phyloP scores from a whole-genome alignment of 345 rosid genomes.

The Gossypium arboreum region DNA sequence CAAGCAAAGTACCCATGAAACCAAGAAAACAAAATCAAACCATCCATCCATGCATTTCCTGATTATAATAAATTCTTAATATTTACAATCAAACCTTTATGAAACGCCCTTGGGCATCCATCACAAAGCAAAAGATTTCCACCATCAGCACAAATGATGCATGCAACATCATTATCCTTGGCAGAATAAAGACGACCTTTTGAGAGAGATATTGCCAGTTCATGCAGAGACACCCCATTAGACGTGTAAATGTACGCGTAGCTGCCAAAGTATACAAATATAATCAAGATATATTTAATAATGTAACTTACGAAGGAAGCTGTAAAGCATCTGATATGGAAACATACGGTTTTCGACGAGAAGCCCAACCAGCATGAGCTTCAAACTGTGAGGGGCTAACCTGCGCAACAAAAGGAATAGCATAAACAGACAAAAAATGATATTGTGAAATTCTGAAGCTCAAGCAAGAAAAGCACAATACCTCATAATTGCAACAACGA shows the following conservation, averaged over 20 bases:
- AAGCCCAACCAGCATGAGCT: slow-evolving; percentile 99
- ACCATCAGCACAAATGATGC: slow-evolving; percentile 94
- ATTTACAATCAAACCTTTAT: slow-evolving; percentile 51
- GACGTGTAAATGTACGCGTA: slow-evolving; percentile 91
- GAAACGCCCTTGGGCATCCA: slow-evolving; percentile 98
- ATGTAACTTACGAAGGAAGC: not conserved
- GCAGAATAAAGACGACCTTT: slow-evolving; percentile 68
- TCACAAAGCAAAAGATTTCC: slow-evolving; percentile 91
- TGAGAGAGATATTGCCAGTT: slow-evolving; percentile 80
- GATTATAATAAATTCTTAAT: not conserved
- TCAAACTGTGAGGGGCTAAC: slow-evolving; percentile 95
- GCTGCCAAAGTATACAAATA: slow-evolving; percentile 43
- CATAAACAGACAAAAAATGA: slow-evolving; percentile 17
- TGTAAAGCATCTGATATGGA: not conserved
- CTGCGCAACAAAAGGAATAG: slow-evolving; percentile 37
- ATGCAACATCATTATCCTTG: slow-evolving; percentile 73
- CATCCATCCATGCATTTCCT: not conserved
- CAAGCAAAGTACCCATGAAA: not conserved
- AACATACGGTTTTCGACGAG: slow-evolving; percentile 93
- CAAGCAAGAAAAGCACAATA: slow-evolving; percentile 31
- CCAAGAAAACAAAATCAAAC: not conserved
- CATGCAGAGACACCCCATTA: slow-evolving; percentile 97
- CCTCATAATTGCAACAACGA: slow-evolving; percentile 89
- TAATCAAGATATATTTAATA: not conserved
- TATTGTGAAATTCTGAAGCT: slow-evolving; percentile 14